Percentiles rank a stretch among this genome's conserved stretches.
Conservation (phyloP, 2,329 filamentous ascomycete species). For the Colletotrichum tropicicola region DNA sequence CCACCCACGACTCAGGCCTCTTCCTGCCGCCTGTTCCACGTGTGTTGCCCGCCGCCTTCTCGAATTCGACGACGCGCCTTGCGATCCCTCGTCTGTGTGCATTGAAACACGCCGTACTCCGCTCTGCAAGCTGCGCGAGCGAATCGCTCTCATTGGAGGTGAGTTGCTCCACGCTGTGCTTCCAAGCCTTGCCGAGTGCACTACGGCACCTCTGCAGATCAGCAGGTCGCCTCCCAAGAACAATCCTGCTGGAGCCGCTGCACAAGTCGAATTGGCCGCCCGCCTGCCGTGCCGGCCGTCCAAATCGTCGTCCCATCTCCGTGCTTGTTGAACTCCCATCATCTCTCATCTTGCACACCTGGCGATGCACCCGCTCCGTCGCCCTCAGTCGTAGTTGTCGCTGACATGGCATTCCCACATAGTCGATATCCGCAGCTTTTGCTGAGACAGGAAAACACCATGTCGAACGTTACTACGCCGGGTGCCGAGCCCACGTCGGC, state of each 20-base stretch:
- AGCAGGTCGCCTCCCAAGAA: conserved; percentile 1
- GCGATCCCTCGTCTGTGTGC: background rate
- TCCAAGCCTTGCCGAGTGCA: conserved; percentile 4
- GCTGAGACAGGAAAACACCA: conserved; percentile 37
- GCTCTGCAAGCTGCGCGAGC: conserved; percentile 2
- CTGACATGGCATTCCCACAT: conserved; percentile 39
- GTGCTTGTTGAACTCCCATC: background rate
- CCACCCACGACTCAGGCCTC: background rate
- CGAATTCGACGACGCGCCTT: background rate
- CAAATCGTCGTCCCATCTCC: background rate
- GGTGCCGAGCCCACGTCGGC: conserved; percentile 27
- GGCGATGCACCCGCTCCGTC: background rate
- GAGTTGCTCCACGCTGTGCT: conserved; percentile 19
- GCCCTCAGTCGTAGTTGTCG: background rate
- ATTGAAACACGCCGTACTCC: conserved; percentile 3
- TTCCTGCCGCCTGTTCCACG: background rate
- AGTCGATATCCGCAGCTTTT: conserved; percentile 36
- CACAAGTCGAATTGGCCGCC: background rate
- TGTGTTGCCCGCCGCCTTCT: background rate
- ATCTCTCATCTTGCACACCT: background rate
- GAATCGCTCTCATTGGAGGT: conserved; percentile 19
- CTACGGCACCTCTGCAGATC: conserved; percentile 22
- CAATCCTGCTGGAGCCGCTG: background rate
- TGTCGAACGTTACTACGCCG: conserved; percentile 33
- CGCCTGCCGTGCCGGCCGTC: background rate